Conservation (phyloP, 2,329 filamentous ascomycete genomes). For the Lachnellula suecica region DNA sequence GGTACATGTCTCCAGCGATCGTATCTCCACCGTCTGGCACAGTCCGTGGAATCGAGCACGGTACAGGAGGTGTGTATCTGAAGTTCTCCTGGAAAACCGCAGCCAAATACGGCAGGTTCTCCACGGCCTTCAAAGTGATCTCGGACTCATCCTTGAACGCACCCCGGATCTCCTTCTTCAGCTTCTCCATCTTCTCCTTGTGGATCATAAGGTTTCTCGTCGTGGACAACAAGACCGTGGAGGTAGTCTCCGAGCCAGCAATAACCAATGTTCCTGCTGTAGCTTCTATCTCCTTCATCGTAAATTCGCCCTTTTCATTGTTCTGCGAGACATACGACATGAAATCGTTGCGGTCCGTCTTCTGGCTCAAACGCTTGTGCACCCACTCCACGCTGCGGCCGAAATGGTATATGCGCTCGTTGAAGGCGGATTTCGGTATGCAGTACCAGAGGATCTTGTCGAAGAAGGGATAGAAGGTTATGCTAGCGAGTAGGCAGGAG, state of each 20-base stretch:
- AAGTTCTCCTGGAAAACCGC: conserved; percentile 10
- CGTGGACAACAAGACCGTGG: conserved; percentile 15
- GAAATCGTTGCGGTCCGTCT: background rate
- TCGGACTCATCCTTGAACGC: conserved; percentile 30
- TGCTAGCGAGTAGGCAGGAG: no score
- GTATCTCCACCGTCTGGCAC: conserved; percentile 1
- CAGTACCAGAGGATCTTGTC: no score
- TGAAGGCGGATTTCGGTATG: no score
- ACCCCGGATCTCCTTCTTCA: conserved; percentile 40
- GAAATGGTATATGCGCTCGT: no score
- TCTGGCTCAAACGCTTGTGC: background rate
- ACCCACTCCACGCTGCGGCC: no score
- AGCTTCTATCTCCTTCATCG: conserved; percentile 8
- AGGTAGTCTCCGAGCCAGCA: conserved; percentile 17
- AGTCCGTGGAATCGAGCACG: conserved; percentile 2
- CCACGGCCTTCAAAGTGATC: background rate
- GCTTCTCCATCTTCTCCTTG: conserved; percentile 30
- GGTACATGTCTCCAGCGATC: no score
- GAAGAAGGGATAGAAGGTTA: no score
- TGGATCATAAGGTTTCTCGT: conserved; percentile 29
- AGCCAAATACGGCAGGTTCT: conserved; percentile 4
- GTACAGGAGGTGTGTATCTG: conserved; percentile 11
- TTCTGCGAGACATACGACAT: background rate
- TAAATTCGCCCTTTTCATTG: background rate
- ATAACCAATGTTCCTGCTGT: conserved; percentile 13